Evolutionary conservation across 2,329 filamentous ascomycete species (phyloP), one percentile per base, ranked within the genome.

Genomic region (Geoglossum cookeanum): DNA sequence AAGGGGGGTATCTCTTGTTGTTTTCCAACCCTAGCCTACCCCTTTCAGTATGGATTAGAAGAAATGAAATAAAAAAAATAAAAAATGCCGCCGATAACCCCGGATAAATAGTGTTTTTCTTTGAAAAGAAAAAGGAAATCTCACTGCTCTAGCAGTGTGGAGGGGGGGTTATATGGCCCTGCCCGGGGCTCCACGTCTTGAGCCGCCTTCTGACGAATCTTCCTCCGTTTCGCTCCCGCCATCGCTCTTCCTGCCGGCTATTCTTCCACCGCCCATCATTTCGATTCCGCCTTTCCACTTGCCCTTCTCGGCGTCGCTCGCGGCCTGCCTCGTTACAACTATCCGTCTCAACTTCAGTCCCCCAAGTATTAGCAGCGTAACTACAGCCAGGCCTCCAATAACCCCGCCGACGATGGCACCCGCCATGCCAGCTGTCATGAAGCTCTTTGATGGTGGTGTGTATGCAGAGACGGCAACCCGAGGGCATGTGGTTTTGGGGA

Each of bases 401-500:
- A 72, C 57, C 27, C 35, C 63, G 11, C 60, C 63, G 2, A 65
- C 27, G 17, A 65, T 61, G 3, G 63, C 63, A 17, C 63, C 64
- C 3, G 60, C 59, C 17, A 63, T 32, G 13, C 64, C 63, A 8
- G 57, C 59, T 15, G 53, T 49, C 51, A 63, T 63, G 9, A 56
- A 53, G 22, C 57, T 58, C 13, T 60, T 55, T 7, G 57, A 60
- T 33, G 58, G 58, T 13, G 57, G 4, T 27, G 42, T 17, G 45
- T 71, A 70, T 0, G 68, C 63, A 4, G 57, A 58, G 4, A 71
- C 71, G 11, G 63, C 65, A 2, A 67, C 63, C 22, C 65, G 66
- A 1, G 71, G 68, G 56, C 71, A 74, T 58, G 70, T 70, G 0
- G 71, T 65, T 1, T 63, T 60, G 4, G 71, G 71, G 65, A 70